Conservation (phyloP, 163 green algal genomes). For the Prototheca stagnorum region DNA sequence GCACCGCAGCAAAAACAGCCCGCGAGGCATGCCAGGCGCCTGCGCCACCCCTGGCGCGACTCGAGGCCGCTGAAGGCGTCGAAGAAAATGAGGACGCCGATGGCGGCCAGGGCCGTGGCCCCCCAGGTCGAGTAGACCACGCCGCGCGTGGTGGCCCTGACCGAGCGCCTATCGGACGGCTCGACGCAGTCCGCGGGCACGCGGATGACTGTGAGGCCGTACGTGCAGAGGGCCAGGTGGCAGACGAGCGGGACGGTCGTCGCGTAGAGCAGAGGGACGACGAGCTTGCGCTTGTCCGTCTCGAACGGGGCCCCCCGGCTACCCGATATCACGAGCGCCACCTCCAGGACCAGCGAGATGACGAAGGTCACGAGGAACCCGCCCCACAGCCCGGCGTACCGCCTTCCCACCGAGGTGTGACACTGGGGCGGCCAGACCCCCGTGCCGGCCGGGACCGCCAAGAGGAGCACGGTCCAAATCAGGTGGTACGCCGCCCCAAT, state of each 20-base stretch:
- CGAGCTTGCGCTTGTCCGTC: constrained; percentile 9
- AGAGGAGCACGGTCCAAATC: constrained; percentile 9
- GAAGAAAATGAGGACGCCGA: constrained; percentile 5
- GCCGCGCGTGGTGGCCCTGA: constrained; percentile 5
- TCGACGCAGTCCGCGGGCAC: constrained; percentile 9
- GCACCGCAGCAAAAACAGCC: constrained; percentile 9
- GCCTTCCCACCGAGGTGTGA: neutral
- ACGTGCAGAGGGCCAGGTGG: constrained; percentile 2
- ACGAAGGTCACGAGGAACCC: constrained; percentile 3
- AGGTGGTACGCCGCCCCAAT: constrained; percentile 3
- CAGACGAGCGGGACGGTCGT: constrained; percentile 6
- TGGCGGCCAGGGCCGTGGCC: constrained; percentile 3
- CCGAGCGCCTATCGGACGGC: neutral
- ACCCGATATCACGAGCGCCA: constrained; percentile 1
- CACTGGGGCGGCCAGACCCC: constrained; percentile 7
- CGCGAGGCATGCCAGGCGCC: constrained; percentile 12
- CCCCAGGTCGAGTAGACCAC: constrained; percentile 14
- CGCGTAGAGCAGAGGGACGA: constrained; percentile 13
- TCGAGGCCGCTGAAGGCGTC: constrained; percentile 4
- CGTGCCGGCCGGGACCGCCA: neutral
- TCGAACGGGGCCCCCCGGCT: constrained; percentile 13
- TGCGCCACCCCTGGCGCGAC: constrained; percentile 1
- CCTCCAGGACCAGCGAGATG: constrained; percentile 6
- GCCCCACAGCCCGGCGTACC: constrained; percentile 4
- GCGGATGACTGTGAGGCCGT: neutral